Conservation (phyloP, 768 basidiomycete species). For the Calvatia gigantea region DNA sequence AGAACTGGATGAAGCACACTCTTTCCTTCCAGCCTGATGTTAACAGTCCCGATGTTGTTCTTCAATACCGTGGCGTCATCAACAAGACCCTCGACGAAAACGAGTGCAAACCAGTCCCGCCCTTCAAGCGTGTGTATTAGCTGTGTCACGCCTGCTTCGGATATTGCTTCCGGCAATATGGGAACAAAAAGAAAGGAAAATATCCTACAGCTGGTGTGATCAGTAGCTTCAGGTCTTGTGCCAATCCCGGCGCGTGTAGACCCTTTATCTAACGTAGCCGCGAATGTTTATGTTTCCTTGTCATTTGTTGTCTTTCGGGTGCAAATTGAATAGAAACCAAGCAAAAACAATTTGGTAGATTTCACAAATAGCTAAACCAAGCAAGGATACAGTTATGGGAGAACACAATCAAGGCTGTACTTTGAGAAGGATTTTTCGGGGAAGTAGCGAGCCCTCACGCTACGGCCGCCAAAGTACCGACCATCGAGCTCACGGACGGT, state of each 20-base stretch:
- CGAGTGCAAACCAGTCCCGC: conserved; percentile 96
- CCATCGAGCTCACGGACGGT: conserved; percentile 93
- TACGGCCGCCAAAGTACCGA: conserved; percentile 85
- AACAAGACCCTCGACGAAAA: conserved; percentile 86
- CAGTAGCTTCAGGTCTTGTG: too few relatives aligned
- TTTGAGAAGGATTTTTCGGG: conserved; percentile 53
- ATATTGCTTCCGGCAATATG: too few relatives aligned
- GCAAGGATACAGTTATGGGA: conserved; percentile 21
- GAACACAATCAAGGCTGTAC: conserved; percentile 45
- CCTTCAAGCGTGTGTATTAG: conserved; percentile 96
- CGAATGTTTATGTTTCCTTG: too few relatives aligned
- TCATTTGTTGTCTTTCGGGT: background rate
- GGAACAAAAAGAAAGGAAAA: too few relatives aligned
- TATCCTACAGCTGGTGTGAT: too few relatives aligned
- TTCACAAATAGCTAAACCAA: conserved; percentile 15
- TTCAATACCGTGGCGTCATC: conserved; percentile 89
- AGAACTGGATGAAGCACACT: conserved; percentile 93
- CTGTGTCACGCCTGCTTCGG: too few relatives aligned
- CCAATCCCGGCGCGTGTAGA: too few relatives aligned
- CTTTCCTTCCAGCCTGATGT: conserved; percentile 88
- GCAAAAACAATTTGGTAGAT: background rate
- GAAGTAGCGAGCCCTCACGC: conserved; percentile 81
- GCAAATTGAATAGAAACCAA: background rate
- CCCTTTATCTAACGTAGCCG: too few relatives aligned
- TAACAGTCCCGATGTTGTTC: conserved; percentile 75